phyloP scores from a whole-genome alignment of 345 rosid genomes.

The Rhodamnia rubescens region DNA sequence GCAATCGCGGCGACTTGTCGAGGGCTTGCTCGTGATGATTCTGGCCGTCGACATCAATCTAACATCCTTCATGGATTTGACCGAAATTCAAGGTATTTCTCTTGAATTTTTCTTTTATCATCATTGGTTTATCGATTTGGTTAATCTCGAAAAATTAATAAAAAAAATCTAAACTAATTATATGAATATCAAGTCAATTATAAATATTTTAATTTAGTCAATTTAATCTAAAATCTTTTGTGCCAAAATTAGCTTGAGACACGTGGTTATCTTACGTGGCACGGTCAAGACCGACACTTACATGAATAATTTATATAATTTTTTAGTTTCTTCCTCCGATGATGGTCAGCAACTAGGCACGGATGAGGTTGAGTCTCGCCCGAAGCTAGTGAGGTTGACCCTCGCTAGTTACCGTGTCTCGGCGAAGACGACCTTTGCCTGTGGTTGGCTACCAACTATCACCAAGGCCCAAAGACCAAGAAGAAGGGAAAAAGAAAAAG shows the following conservation, averaged over 20 bases:
- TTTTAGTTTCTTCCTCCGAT: too few species aligned
- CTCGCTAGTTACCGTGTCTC: fast-evolving
- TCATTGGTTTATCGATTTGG: not conserved
- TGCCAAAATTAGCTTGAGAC: too few species aligned
- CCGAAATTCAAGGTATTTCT: not conserved
- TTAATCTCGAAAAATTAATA: not conserved
- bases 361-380: not conserved
- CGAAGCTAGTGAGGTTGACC: not conserved
- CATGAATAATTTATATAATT: fast-evolving
- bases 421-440: fast-evolving
- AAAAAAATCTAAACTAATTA: fast-evolving
- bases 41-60: not conserved
- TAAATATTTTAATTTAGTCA: not conserved
- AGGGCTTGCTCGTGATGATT: not conserved
- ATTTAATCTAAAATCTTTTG: not conserved
- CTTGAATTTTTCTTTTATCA: not conserved
- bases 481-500: not conserved
- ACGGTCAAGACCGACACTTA: fast-evolving
- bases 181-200: fast-evolving
- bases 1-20: not conserved
- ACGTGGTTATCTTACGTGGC: too few species aligned
- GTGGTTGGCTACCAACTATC: fast-evolving
- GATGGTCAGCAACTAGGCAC: too few species aligned
- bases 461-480: not conserved
- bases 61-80: not conserved